Percentiles rank a stretch among this genome's conserved stretches.
phyloP scores from a whole-genome alignment of 352 stramenopile genomes.

The Elongisporangium senticosum region DNA sequence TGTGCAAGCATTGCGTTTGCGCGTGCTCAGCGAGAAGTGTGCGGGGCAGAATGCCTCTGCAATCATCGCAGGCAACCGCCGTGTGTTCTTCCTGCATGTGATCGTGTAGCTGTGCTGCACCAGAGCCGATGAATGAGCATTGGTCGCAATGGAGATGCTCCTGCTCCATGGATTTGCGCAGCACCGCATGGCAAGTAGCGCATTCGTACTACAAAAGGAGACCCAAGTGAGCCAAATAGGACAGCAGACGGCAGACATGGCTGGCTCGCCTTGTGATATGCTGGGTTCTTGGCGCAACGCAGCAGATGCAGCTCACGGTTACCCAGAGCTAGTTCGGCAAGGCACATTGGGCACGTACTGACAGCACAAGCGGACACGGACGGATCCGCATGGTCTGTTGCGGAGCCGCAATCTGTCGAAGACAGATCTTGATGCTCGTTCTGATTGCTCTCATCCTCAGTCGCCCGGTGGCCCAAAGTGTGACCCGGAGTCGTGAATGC shows the following conservation, averaged over 20 bases:
- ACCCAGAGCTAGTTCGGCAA: neutral
- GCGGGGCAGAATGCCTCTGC: neutral
- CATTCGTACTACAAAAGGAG: conserved; percentile 32
- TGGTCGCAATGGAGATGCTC: conserved; percentile 37
- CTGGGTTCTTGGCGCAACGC: conserved; percentile 33
- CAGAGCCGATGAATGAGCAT: conserved; percentile 21
- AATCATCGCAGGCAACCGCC: neutral
- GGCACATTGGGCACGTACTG: neutral
- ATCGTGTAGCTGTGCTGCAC: conserved; percentile 7
- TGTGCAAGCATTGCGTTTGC: conserved; percentile 4
- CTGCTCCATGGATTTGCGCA: conserved; percentile 20
- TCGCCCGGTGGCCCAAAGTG: neutral
- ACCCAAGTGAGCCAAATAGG: neutral
- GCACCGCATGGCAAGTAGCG: conserved; percentile 20
- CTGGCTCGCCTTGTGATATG: conserved; percentile 42
- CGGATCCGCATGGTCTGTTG: neutral
- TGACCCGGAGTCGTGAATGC: conserved; percentile 9
- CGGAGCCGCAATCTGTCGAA: neutral
- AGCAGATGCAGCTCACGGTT: conserved; percentile 30
- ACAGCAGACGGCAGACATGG: conserved; percentile 1
- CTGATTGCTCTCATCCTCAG: neutral
- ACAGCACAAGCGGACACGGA: neutral
- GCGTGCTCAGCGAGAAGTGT: neutral
- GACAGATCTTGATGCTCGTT: neutral
- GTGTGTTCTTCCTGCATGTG: conserved; percentile 12